Evolutionary conservation across 805 yeast species (phyloP), one percentile per base, ranked within the genome.

Genomic region (Saccharomycopsis malanga): DNA sequence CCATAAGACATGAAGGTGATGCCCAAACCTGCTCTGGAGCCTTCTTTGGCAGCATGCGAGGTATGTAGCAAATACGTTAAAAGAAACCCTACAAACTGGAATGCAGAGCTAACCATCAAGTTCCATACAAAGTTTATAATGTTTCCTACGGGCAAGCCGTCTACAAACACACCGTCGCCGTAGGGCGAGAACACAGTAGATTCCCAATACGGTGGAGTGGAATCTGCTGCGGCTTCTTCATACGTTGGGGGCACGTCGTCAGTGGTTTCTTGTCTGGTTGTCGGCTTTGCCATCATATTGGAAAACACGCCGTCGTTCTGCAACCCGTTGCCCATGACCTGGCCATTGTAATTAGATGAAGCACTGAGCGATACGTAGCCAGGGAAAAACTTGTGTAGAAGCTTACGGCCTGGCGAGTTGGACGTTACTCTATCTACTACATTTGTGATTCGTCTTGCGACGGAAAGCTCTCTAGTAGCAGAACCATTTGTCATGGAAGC

Each of bases 181-280:
- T 77, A 81, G 4, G 95, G 85, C 4, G 87, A 76, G 60, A 88
- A 73, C 36, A 87, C 79, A 0, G 93, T 77, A 5, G 89, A 78
- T 63, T 93, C 98, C 95, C 97, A 93, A 64, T 93, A 93, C 34
- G 96, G 95, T 0, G 98, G 98, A 0, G 94, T 79, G 14, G 93
- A 77, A 61, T 93, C 98, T 2, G 87, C 83, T 0, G 96, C 87
- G 0, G 96, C 98, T 60, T 89, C 98, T 48, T 87, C 96, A 65
- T 93, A 93, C 0, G 95, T 72, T 2, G 98, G 98, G 18, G 86
- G 82, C 27, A 69, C 69, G 50, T 83, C 89, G 9, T 68, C 63
- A 35, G 61, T 60, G 15, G 62, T 35, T 17, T 44, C 45, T 24
- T 24, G 37, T 2, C 17, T 37, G 12, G 29, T 17, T 4, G 49